phyloP scores from a whole-genome alignment of 768 basidiomycete genomes.

The Boletus tylopilopsis region DNA sequence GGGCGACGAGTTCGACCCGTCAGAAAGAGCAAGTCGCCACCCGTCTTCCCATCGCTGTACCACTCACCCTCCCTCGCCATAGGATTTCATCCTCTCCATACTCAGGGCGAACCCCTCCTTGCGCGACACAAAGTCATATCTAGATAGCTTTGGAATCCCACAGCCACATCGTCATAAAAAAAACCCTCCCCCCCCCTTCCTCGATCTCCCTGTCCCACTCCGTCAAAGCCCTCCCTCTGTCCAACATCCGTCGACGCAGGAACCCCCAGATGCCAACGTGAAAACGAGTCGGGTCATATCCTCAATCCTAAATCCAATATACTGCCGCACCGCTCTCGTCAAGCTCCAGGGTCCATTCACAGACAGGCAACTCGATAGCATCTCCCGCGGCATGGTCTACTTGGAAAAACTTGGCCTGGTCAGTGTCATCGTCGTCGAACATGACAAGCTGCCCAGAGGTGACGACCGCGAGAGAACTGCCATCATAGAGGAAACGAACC shows the following conservation, averaged over 20 bases:
- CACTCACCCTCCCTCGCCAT: slow-evolving; percentile 12
- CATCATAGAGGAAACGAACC: slow-evolving; percentile 78
- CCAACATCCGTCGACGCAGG: slow-evolving; percentile 10
- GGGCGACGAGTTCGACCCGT: slow-evolving; percentile 27
- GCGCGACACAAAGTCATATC: slow-evolving; percentile 86
- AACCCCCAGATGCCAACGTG: slow-evolving; percentile 32
- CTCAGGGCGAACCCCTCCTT: slow-evolving; percentile 88
- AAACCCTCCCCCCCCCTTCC: slow-evolving; percentile 19
- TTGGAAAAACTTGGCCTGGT: slow-evolving; percentile 94
- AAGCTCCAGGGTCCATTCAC: slow-evolving; percentile 97
- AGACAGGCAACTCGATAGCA: slow-evolving; percentile 89
- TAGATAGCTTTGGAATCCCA: slow-evolving; percentile 83
- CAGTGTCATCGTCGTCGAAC: slow-evolving; percentile 92
- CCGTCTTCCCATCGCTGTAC: neutral
- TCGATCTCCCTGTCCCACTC: slow-evolving; percentile 26
- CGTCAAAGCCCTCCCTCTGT: slow-evolving; percentile 17
- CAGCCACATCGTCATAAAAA: slow-evolving; percentile 34
- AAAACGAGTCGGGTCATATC: slow-evolving; percentile 54
- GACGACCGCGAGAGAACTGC: slow-evolving; percentile 64
- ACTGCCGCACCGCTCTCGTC: slow-evolving; percentile 87
- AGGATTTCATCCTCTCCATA: slow-evolving; percentile 98
- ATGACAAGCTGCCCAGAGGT: slow-evolving; percentile 69
- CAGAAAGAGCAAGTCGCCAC: slow-evolving; percentile 48
- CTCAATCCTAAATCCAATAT: slow-evolving; percentile 81
- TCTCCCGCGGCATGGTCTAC: slow-evolving; percentile 90